Conservation (phyloP, 2,329 filamentous ascomycete species). For the Arthrobotrys musiformis region DNA sequence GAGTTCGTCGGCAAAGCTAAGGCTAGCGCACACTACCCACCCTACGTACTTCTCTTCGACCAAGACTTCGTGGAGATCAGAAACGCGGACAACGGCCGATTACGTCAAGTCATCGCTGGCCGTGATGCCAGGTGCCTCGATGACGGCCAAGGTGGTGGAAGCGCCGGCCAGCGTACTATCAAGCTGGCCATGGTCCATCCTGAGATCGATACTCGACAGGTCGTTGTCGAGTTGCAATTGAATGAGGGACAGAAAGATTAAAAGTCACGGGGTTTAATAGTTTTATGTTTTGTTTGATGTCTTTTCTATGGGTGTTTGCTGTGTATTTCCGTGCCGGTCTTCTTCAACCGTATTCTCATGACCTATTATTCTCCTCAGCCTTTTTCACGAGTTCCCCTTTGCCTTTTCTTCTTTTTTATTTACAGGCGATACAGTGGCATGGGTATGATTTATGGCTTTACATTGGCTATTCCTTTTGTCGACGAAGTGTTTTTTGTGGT, state of each 20-base stretch:
- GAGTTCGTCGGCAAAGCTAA: conserved; percentile 96
- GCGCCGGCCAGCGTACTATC: conserved; percentile 75
- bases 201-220: conserved; percentile 81
- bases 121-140: conserved; percentile 90
- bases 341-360: conserved; percentile 3
- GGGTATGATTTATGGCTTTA: conserved; percentile 39
- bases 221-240: conserved; percentile 89
- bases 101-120: conserved; percentile 93
- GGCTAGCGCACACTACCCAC: conserved; percentile 86
- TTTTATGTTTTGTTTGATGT: conserved; percentile 11
- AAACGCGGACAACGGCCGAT: conserved; percentile 92
- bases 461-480: not conserved
- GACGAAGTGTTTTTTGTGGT: conserved; percentile 14
- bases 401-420: not conserved
- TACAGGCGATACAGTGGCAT: conserved; percentile 50
- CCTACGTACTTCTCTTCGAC: conserved; percentile 92
- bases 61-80: conserved; percentile 96
- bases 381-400: conserved; percentile 1
- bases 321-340: conserved; percentile 2
- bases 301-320: conserved; percentile 10
- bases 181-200: conserved; percentile 97
- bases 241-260: conserved; percentile 81
- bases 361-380: not conserved
- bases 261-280: not conserved
- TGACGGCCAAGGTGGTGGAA: conserved; percentile 76